Evolutionary conservation across 2,329 filamentous ascomycete genomes (phyloP).

Genomic region (Ophiostoma sp.): DNA sequence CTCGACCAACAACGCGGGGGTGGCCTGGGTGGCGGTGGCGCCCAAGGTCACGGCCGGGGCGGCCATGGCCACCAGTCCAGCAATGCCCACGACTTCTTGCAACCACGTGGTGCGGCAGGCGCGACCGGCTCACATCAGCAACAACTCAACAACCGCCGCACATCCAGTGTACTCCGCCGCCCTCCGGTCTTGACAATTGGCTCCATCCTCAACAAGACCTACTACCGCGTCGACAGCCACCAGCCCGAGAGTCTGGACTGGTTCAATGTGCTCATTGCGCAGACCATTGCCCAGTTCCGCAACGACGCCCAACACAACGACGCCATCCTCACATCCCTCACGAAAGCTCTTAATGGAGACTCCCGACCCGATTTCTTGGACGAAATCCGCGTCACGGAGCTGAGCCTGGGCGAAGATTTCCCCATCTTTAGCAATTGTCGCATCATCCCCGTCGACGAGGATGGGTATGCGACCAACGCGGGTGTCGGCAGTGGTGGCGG

Average conservation of each 20-base stretch:
- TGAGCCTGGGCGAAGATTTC: constrained; percentile 93
- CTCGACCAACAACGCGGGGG: constrained; percentile 33
- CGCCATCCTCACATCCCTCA: constrained; percentile 82
- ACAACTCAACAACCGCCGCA: constrained; percentile 47
- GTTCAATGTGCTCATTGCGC: constrained; percentile 97
- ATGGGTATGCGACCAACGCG: constrained; percentile 49
- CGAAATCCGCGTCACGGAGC: constrained; percentile 89
- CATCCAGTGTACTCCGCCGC: constrained; percentile 70
- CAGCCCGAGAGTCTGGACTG: constrained; percentile 96
- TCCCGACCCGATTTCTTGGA: constrained; percentile 88
- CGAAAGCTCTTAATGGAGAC: constrained; percentile 81
- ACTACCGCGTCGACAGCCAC: constrained; percentile 93
- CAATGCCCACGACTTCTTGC: neutral
- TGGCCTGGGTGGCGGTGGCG: constrained; percentile 34
- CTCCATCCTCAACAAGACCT: constrained; percentile 93
- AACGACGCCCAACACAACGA: constrained; percentile 91
- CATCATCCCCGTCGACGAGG: constrained; percentile 86
- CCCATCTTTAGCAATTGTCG: constrained; percentile 98
- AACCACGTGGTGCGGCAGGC: constrained; percentile 39
- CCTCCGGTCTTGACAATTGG: constrained; percentile 81
- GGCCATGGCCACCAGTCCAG: neutral
- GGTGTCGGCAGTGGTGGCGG: constrained; percentile 7
- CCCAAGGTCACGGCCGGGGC: constrained; percentile 16
- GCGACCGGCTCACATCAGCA: constrained; percentile 46
- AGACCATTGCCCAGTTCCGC: constrained; percentile 93